Base-by-base conservation (phyloP, 768 basidiomycete genomes). In the Tricholomella constricta region DNA sequence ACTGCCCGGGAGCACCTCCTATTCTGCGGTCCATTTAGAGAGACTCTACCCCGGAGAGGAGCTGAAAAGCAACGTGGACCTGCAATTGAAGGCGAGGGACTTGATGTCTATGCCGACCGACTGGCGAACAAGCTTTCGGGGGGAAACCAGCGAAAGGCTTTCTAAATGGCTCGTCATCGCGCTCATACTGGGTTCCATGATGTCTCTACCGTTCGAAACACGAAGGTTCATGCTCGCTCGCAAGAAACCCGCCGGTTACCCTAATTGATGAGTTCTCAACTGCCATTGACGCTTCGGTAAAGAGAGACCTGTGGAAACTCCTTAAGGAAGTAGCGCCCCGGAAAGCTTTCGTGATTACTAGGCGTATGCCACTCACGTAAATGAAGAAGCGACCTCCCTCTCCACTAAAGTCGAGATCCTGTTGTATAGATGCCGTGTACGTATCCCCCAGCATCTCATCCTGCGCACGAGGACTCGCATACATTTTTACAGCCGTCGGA, bases 231-330 rank as follows among this genome's bases (percentile, higher is more conserved):
- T n/a, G n/a, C n/a, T n/a, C n/a, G n/a, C n/a, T n/a, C n/a, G n/a
- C 45, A 84, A 87, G 87, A 7, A 90, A 90, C 58, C 86, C 89
- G 3, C 73, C 86, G 4, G 89, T 90, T 3, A 72, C 91, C 2
- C 76, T 91, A 25, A 89, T 91, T 41, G 89, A 91, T 55, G 88
- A 91, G 62, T 91, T 88, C 64, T 89, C 86, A 7, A 89, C 88
- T 4, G 89, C 89, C 3, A 81, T 91, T 36, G 89, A 90, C 62
- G 85, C 88, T 6, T 88, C 84, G 67, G 89, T 84, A 75, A 91
- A 90, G 68, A 73, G 89, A 27, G 86, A 89, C 22, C 88, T 91
- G 83, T 91, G 89, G 89, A 70, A 72, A 8, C 88, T 85, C 0
- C 72, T 91, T 48, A 73, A 83, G 47, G 78, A 75, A 11, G 83